These are phyloP conservation scores for Nannizziopsis barbatae DNA, from an alignment of 2,329 filamentous ascomycete species.

Conservation along the genomic window DNA sequence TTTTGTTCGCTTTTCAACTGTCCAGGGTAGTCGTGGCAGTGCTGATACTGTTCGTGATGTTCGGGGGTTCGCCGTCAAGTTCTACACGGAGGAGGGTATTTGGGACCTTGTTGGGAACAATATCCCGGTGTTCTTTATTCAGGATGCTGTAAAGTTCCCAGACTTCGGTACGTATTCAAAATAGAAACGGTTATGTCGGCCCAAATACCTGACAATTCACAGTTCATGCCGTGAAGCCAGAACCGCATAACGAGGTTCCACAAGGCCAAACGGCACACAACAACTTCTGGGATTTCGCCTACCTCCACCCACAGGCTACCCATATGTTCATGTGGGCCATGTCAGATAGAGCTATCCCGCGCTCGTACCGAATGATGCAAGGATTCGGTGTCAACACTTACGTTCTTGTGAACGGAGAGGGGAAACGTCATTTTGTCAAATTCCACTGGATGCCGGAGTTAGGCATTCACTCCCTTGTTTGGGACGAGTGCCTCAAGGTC, in stretches of 20 bases:
- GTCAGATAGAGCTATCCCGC: conserved; percentile 61
- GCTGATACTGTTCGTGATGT: conserved; percentile 77
- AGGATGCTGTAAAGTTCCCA: conserved; percentile 63
- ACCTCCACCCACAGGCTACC: conserved; percentile 56
- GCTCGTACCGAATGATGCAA: conserved; percentile 74
- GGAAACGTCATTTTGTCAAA: conserved; percentile 63
- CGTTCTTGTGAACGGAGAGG: conserved; percentile 55
- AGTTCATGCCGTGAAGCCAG: conserved; percentile 52
- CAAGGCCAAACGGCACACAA: conserved; percentile 61
- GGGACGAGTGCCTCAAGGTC: conserved; percentile 67
- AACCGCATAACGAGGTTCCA: conserved; percentile 59
- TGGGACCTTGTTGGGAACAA: conserved; percentile 67
- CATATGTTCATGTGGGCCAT: conserved; percentile 74
- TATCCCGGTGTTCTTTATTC: conserved; percentile 65
- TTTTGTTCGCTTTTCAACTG: conserved; percentile 68
- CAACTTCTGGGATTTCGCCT: conserved; percentile 67
- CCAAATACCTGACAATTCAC: not conserved
- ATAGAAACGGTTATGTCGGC: not conserved
- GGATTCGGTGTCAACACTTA: conserved; percentile 77
- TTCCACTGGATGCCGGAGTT: conserved; percentile 65
- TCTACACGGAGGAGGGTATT: conserved; percentile 68
- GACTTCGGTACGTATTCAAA: conserved; percentile 40
- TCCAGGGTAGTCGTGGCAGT: conserved; percentile 61
- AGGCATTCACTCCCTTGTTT: conserved; percentile 64
- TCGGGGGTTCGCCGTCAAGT: conserved; percentile 65